Evolutionary conservation across 1,284 basidiomycete species (phyloP), one percentile per base, ranked within the genome.

Genomic region (Cryptococcus sp.): DNA sequence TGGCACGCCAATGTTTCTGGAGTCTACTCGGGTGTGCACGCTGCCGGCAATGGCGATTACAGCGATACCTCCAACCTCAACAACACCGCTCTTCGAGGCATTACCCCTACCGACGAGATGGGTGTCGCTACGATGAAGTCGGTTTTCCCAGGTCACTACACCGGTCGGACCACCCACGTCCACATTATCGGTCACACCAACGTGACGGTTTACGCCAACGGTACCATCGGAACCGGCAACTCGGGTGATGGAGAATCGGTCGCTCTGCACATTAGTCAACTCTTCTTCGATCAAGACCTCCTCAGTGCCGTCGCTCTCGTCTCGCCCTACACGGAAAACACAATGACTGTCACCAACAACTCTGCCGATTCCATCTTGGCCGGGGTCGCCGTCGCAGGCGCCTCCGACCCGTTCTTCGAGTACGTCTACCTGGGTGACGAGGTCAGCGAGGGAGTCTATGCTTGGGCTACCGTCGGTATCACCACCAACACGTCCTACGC

Each of bases 121-220:
- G 85, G 84, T 21, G 80, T 86, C 16, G 79, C 78, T 0, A 79
- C 82, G 53, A 83, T 86, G 57, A 80, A 76, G 74, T 79, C 79
- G 19, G 81, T 85, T 58, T 85, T 82, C 73, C 84, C 84, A 7
- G 84, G 83, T 1, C 84, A 73, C 64, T 75, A 72, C 63, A 62
- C 47, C n/a, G 60, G 60, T 16, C 57, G 63, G 42, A 45, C 57
- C 5, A 59, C 51, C 12, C 62, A 61, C 43, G 41, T 55, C 28
- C 59, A 61, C 52, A 43, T 61, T 10, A 31, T 57, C 7, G 57
- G 53, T 10, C 57, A 59, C 48, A 49, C 51, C 25, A 54, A 47
- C 24, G 52, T 50, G 41, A 35, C 41, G 23, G 24, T 45, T 16
- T 54, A 53, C 36, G 45, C 45, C 10, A 61, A 61, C 57, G 49